Percentiles rank a stretch among this genome's conserved stretches.
phyloP scores from a whole-genome alignment of 208 protist genomes.

The Blastocrithidia nonstop region DNA sequence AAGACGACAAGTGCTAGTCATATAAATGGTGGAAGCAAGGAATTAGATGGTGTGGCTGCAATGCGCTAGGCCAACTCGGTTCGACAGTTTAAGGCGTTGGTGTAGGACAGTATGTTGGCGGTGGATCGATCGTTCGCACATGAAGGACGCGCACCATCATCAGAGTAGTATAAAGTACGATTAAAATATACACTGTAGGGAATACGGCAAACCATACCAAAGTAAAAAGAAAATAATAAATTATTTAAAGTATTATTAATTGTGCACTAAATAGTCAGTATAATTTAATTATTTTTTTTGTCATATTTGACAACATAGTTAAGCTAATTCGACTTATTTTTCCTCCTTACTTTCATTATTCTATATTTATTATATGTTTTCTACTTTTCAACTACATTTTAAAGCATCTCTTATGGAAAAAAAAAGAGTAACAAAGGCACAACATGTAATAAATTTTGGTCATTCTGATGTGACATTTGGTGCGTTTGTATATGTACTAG shows the following conservation, averaged over 20 bases:
- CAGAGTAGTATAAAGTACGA: conserved; percentile 49
- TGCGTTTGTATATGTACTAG: too few species aligned
- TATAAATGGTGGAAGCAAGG: neutral
- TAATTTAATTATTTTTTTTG: too few species aligned
- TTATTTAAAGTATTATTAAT: neutral
- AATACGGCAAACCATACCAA: conserved; percentile 33
- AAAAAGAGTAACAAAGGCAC: too few species aligned
- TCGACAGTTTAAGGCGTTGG: conserved; percentile 63
- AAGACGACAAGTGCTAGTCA: neutral
- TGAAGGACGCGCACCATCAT: conserved; percentile 45
- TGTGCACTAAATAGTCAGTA: too few species aligned
- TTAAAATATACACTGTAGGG: conserved; percentile 46
- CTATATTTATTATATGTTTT: too few species aligned
- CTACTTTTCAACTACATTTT: too few species aligned
- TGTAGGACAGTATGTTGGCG: conserved; percentile 63
- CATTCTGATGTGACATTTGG: too few species aligned
- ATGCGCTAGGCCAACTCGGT: conserved; percentile 21
- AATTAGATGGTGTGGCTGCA: neutral
- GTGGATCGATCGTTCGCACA: conserved; percentile 66
- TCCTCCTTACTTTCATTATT: too few species aligned
- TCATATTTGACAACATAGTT: too few species aligned
- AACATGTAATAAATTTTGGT: too few species aligned
- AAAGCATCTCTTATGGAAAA: too few species aligned
- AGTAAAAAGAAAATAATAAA: neutral
- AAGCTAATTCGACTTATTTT: too few species aligned